Evolutionary conservation across 371 early-diverging fungal genomes (phyloP), one percentile per base, ranked within the genome.

Genomic region (Haplosporangium sp.): DNA sequence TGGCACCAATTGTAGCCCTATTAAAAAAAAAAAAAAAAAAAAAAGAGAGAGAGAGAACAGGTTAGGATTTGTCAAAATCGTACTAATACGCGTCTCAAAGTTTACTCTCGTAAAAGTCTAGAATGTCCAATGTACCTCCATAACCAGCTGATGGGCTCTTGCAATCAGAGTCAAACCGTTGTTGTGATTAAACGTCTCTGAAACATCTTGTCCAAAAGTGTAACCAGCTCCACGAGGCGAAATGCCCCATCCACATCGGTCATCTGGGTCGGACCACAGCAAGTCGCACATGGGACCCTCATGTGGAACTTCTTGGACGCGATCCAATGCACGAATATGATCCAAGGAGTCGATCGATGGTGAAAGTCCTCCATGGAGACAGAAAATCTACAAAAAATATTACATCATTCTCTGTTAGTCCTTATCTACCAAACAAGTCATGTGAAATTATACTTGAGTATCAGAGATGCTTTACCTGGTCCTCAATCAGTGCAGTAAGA

Each of bases 141-240:
- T 98, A 83, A 99, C 99, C 62, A 99, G 92, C 89, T 99, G 99
- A 90, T 99, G 99, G 39, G 99, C 99, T 75, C 99, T 90, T 55
- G 99, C 97, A 85, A 99, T 97, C 62, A 99, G 88, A n/a, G 94
- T 95, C 61, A 99, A 84, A 20, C 97, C 97, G 86, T 99, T 99
- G 87, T 94, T 97, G 85, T 97, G 94, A 87, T 97, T 96, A 79
- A 99, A 99, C 71, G 96, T 74, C 79, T 95, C 93, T 15, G 95
- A 92, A 59, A 97, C 93, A 85, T 97, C 95, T 76, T 94, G 93
- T 39, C 99, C 99, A 90, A 99, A 99, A 4, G 97, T 94, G 90
- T 98, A 99, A 45, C 99, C 99, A 39, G 99, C 99, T 55, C 99
- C 99, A 84, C 99, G 92, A 38, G 99, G 99, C 64, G 97, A 97